Conservation (phyloP, 1,284 basidiomycete species). For the Marasmius sp. region DNA sequence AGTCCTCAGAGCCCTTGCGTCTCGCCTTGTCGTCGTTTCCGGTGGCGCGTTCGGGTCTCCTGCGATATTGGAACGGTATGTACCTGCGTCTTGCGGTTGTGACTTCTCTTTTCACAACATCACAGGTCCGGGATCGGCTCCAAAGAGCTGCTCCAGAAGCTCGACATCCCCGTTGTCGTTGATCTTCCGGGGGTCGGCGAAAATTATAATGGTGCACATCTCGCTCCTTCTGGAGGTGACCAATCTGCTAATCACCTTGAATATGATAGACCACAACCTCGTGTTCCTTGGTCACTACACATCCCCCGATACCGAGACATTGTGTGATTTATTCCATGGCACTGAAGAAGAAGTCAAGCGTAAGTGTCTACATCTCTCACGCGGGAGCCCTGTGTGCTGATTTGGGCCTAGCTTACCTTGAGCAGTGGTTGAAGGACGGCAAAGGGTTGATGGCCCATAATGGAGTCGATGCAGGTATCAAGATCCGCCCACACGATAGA, state of each 20-base stretch:
- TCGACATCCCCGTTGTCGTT: constrained; percentile 29
- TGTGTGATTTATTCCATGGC: neutral
- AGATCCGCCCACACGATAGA: constrained; percentile 12
- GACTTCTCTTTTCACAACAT: neutral
- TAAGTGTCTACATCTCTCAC: neutral
- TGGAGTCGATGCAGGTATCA: constrained; percentile 17
- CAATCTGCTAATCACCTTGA: neutral
- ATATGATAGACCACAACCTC: neutral
- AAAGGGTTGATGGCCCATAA: constrained; percentile 6
- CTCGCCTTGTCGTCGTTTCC: constrained; percentile 46
- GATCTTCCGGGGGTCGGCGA: constrained; percentile 19
- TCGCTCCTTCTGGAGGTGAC: neutral
- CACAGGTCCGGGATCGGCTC: constrained; percentile 47
- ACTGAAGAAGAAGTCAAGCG: neutral
- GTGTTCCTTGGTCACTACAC: neutral
- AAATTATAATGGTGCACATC: constrained; percentile 11
- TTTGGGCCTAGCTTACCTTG: neutral
- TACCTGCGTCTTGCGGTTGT: neutral
- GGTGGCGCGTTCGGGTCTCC: constrained; percentile 58
- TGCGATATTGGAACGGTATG: constrained; percentile 46
- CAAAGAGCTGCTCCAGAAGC: constrained; percentile 36
- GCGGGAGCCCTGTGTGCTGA: neutral
- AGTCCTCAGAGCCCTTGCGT: constrained; percentile 34
- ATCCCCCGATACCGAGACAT: neutral
- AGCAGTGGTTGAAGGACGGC: neutral